A percentile compares a stretch with the other conserved stretches of the same genome.
phyloP scores from a whole-genome alignment of 2,329 filamentous ascomycete genomes.

The Alternaria hordeiaustralica region DNA sequence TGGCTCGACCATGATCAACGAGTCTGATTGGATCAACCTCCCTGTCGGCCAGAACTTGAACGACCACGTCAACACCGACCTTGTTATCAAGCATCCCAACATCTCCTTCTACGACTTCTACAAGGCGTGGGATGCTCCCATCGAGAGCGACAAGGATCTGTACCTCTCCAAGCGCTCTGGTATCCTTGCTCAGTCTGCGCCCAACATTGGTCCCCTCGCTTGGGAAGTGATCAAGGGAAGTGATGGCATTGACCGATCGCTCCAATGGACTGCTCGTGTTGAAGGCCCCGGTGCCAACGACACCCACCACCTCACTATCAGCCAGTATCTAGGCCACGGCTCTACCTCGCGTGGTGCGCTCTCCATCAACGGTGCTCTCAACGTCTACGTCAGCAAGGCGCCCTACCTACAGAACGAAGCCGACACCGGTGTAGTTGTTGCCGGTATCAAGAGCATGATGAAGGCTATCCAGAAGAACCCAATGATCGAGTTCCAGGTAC shows the following conservation, averaged over 20 bases:
- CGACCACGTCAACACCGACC: slow-evolving; percentile 64
- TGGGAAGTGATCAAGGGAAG: slow-evolving; percentile 64
- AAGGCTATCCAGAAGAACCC: slow-evolving; percentile 61
- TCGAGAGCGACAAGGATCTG: slow-evolving; percentile 47
- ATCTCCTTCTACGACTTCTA: slow-evolving; percentile 71
- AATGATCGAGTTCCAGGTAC: slow-evolving; percentile 64
- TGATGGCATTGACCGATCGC: slow-evolving; percentile 67
- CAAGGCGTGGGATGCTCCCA: slow-evolving; percentile 60
- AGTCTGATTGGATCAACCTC: slow-evolving; percentile 58
- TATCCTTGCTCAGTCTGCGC: slow-evolving; percentile 68
- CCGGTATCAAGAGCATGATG: slow-evolving; percentile 67
- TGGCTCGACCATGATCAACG: slow-evolving; percentile 52
- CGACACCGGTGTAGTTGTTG: slow-evolving; percentile 69
- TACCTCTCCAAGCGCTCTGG: slow-evolving; percentile 60
- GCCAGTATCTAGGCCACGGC: slow-evolving; percentile 68
- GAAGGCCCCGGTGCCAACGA: slow-evolving; percentile 59
- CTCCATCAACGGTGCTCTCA: slow-evolving; percentile 64
- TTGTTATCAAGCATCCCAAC: slow-evolving; percentile 59
- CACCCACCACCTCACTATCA: slow-evolving; percentile 51
- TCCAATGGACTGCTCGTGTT: slow-evolving; percentile 71
- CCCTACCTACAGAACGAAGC: slow-evolving; percentile 65
- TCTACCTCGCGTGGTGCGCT: slow-evolving; percentile 67
- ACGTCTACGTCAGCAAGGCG: slow-evolving; percentile 63
- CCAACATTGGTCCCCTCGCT: slow-evolving; percentile 69
- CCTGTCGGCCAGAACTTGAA: slow-evolving; percentile 60